A percentile compares a stretch with the other conserved stretches of the same genome.
These are phyloP conservation scores for Aspergillus coremiiformis DNA, from an alignment of 495 filamentous ascomycete genomes.

Conservation along the genomic window DNA sequence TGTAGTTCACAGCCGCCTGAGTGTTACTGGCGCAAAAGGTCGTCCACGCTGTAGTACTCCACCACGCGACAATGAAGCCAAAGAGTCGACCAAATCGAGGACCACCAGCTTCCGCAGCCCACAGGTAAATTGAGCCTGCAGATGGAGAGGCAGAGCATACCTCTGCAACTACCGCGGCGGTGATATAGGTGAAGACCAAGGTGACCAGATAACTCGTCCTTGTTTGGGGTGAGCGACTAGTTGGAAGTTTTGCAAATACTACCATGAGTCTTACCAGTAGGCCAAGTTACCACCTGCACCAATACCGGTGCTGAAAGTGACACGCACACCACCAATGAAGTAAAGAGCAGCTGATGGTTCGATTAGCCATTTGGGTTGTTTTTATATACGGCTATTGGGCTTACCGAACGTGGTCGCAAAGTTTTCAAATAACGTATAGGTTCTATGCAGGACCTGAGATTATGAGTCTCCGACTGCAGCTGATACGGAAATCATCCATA, in stretches of 20 bases:
- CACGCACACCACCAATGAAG: slow-evolving; percentile 49
- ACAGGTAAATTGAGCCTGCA: slow-evolving; percentile 50
- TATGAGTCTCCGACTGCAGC: neutral
- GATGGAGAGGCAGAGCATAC: slow-evolving; percentile 50
- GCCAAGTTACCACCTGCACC: slow-evolving; percentile 49
- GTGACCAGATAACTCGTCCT: slow-evolving; percentile 52
- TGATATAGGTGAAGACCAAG: slow-evolving; percentile 50
- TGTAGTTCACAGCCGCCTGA: slow-evolving; percentile 47
- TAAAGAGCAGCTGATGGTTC: slow-evolving; percentile 43
- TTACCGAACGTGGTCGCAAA: slow-evolving; percentile 50
- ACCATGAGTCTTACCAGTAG: slow-evolving; percentile 34
- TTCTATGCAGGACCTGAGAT: slow-evolving; percentile 38
- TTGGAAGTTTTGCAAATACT: neutral
- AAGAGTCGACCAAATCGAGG: slow-evolving; percentile 45
- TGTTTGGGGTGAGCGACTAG: neutral
- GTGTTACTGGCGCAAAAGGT: slow-evolving; percentile 50
- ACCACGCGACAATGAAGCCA: slow-evolving; percentile 52
- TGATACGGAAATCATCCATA: neutral
- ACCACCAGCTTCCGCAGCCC: slow-evolving; percentile 50
- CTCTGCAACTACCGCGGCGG: slow-evolving; percentile 49
- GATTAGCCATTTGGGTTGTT: neutral
- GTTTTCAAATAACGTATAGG: slow-evolving; percentile 45
- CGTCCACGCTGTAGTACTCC: slow-evolving; percentile 54
- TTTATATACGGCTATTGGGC: slow-evolving; percentile 1
- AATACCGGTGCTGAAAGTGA: slow-evolving; percentile 50